phyloP scores from a whole-genome alignment of 1,284 basidiomycete genomes.

The Ustilago curta region DNA sequence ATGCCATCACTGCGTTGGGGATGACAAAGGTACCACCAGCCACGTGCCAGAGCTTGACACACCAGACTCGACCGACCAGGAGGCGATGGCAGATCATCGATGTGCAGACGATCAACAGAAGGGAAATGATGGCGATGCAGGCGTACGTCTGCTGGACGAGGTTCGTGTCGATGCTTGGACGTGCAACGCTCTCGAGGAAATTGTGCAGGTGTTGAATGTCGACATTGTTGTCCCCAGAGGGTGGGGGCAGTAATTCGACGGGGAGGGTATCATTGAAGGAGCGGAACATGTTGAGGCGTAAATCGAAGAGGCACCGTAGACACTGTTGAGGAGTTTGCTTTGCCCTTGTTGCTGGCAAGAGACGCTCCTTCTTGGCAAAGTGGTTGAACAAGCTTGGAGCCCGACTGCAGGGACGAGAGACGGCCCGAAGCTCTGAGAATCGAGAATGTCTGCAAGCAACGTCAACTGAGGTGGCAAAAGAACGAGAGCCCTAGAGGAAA shows the following conservation, averaged over 20 bases:
- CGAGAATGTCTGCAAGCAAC: too few species aligned
- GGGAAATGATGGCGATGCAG: slow-evolving; percentile 3
- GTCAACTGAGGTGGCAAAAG: too few species aligned
- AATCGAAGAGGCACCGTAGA: not conserved
- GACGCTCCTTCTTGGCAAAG: not conserved
- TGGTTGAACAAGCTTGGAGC: not conserved
- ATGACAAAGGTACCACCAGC: slow-evolving; percentile 34
- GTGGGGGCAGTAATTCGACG: slow-evolving; percentile 14
- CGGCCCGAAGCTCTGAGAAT: too few species aligned
- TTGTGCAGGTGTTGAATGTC: slow-evolving; percentile 10
- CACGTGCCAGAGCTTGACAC: slow-evolving; percentile 36
- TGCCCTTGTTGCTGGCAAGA: not conserved
- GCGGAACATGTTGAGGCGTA: slow-evolving; percentile 9
- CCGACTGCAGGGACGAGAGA: too few species aligned
- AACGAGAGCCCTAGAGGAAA: too few species aligned
- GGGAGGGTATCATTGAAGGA: slow-evolving; percentile 30
- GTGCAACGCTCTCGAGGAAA: slow-evolving; percentile 22
- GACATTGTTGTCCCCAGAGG: slow-evolving; percentile 10
- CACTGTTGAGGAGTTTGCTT: not conserved
- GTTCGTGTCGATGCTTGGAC: slow-evolving; percentile 8
- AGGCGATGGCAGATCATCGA: slow-evolving; percentile 24
- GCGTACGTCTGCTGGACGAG: slow-evolving; percentile 16
- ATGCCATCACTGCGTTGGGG: slow-evolving; percentile 34
- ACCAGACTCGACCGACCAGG: slow-evolving; percentile 26
- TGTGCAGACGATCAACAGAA: not conserved